Evolutionary conservation across 768 basidiomycete genomes (phyloP), one percentile per base, ranked within the genome.

Genomic region (Russula sp.): DNA sequence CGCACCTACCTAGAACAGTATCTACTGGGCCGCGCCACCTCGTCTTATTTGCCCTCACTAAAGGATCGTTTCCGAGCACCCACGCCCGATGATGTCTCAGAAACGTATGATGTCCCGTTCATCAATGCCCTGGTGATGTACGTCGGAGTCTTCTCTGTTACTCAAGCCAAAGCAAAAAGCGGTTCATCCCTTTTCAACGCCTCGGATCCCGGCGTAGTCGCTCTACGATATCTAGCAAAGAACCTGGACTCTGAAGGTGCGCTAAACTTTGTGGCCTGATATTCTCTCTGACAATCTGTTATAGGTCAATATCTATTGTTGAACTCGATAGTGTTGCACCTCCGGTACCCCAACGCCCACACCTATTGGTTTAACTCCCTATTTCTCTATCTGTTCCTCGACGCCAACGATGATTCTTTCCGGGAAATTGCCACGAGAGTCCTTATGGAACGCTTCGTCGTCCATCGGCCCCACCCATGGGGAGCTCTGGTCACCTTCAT

Each of bases 301-400:
- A 22, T 27, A 98, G 96, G 94, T 67, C 94, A 97, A 85, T 93
- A 98, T 76, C 89, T 94, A 75, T 80, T 98, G 67, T 77, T 98
- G 68, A 92, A 87, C 69, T 86, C 95, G n/a, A 87, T 96, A 74
- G 89, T 93, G 49, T 83, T 94, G 69, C 96, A 98, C 73, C 79
- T 99, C 66, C 91, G 97, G 70, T 98, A 96, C 80, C 96, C 97
- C 37, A 97, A 95, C 71, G 91, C 95, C 10, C 97, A 99, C 80
- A 99, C 96, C 55, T 89, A 93, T 74, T 99, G 95, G 94, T 98
- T 96, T 81, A 91, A 89, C 73, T 89, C 87, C 50, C 81, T 98
- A 67, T 78, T 98, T 58, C 83, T 98, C 57, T 84, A 94, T 73
- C 83, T 96, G 49, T 98, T 98, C 78, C 70, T 79, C 55, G 89